These are phyloP conservation scores for Trichophaea hybrida DNA, from an alignment of 2,329 filamentous ascomycete genomes.

Conservation along the genomic window DNA sequence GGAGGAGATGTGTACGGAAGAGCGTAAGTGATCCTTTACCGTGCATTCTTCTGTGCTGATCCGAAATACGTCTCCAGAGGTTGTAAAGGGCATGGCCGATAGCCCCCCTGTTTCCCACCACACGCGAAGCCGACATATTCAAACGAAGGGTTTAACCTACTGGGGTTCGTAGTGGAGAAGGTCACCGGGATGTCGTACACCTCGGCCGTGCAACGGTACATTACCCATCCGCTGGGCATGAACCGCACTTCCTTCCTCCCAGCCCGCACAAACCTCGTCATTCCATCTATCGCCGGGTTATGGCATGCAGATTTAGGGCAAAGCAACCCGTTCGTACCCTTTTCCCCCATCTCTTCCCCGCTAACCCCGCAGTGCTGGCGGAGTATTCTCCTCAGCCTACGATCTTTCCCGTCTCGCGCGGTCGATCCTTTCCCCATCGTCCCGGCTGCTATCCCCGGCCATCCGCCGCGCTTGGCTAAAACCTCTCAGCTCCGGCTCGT, in stretches of 20 bases:
- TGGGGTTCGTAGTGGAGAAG: slow-evolving; percentile 30
- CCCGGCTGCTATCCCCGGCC: slow-evolving; percentile 8
- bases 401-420: slow-evolving; percentile 14
- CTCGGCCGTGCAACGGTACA: slow-evolving; percentile 23
- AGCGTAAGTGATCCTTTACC: not conserved
- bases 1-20: not conserved
- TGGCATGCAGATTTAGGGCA: slow-evolving; percentile 12
- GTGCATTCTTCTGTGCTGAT: not conserved
- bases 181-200: slow-evolving; percentile 26
- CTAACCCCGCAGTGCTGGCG: slow-evolving; percentile 7
- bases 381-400: slow-evolving; percentile 16
- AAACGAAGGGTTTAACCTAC: slow-evolving; percentile 32
- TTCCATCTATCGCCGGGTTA: slow-evolving; percentile 11
- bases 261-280: slow-evolving; percentile 9
- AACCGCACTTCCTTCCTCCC: slow-evolving; percentile 22
- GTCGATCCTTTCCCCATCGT: slow-evolving; percentile 10
- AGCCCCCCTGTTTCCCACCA: slow-evolving; percentile 29
- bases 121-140: slow-evolving; percentile 33
- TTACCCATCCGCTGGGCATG: slow-evolving; percentile 26
- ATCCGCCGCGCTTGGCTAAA: slow-evolving; percentile 17
- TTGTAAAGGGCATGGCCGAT: slow-evolving; percentile 8
- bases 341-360: too few relatives aligned
- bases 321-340: slow-evolving; percentile 8
- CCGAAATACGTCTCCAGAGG: not conserved
- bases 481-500: slow-evolving; percentile 10